Evolutionary conservation across 1,139 yeast species (phyloP), one percentile per base, ranked within the genome.

Genomic region (Zygosaccharomyces sapae): DNA sequence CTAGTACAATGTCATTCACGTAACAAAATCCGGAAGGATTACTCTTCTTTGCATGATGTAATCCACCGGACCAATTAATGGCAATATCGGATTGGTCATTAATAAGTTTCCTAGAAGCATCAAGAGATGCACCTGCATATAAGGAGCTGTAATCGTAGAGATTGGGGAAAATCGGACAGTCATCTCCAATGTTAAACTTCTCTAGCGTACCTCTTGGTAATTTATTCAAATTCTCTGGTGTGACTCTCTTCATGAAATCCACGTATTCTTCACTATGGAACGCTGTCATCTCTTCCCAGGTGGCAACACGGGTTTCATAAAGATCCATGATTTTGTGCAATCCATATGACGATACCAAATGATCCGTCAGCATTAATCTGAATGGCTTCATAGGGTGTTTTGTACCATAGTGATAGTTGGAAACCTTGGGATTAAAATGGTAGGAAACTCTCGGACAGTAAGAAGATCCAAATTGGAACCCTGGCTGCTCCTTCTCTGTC

Each of bases 321-420:
- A 90, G 67, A 61, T 92, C 97, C 97, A 92, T 88, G 55, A 83
- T 76, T 57, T 89, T 90, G 62, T 89, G 88, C 39, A 92, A 70
- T 51, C 88, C 88, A 68, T 92, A 92, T 5, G 86, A 81, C 20
- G 85, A 79, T 38, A 92, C 94, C 54, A 92, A 70, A 66, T 89
- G 97, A 68, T 92, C 97, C 0, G 98, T 92, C 16, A 92, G 75
- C 90, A 90, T 85, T 49, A 92, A 73, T 52, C 98, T 71, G 66
- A 90, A 88, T n/a, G 98, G 98, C 63, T 92, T 92, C 98, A 92
- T 92, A 9, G 98, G 98, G 67, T 92, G 98, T 51, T 82, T 78
- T 0, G 88, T 86, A 10, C 97, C 97, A 67, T 86, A 89, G 62
- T 88, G 96, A 66, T 83, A 88, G 58, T 81, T 77, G 3, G 88